Percentiles rank a stretch among this genome's conserved stretches.
Evolutionary conservation across 805 yeast species (phyloP).

Genomic region (Crinitomyces ghanaensis): DNA sequence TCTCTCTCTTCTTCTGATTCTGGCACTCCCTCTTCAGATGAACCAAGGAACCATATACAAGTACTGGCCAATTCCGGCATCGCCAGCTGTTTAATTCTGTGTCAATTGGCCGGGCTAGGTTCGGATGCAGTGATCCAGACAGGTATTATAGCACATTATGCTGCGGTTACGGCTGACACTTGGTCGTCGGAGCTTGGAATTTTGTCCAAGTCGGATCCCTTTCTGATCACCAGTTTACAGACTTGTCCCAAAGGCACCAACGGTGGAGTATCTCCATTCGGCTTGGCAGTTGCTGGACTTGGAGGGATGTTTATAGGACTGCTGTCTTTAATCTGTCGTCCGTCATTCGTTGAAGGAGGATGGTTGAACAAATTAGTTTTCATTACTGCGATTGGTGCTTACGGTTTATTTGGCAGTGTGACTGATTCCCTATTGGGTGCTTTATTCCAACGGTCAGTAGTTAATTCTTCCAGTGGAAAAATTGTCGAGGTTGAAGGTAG

Average conservation of each 20-base stretch:
- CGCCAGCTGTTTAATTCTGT: conserved; percentile 28
- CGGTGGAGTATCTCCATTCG: conserved; percentile 33
- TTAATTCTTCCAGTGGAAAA: conserved; percentile 26
- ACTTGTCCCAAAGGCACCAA: conserved; percentile 37
- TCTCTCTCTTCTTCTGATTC: conserved; percentile 7
- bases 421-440: conserved; percentile 36
- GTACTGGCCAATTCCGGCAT: conserved; percentile 32
- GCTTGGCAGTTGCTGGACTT: conserved; percentile 27
- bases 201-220: conserved; percentile 28
- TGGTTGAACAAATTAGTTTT: not conserved
- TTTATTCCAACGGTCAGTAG: conserved; percentile 28
- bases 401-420: conserved; percentile 31
- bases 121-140: conserved; percentile 8
- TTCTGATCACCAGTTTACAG: conserved; percentile 31
- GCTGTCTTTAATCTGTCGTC: conserved; percentile 20
- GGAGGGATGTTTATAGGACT: conserved; percentile 30
- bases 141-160: conserved; percentile 29
- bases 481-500: conserved; percentile 28
- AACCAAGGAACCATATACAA: conserved; percentile 31
- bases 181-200: conserved; percentile 40
- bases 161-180: conserved; percentile 36
- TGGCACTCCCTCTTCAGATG: conserved; percentile 7
- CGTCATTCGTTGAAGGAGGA: conserved; percentile 8
- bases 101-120: conserved; percentile 10
- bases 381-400: conserved; percentile 20